Evolutionary conservation across 371 early-diverging fungal genomes (phyloP).

Genomic region (Mortierella sp.): DNA sequence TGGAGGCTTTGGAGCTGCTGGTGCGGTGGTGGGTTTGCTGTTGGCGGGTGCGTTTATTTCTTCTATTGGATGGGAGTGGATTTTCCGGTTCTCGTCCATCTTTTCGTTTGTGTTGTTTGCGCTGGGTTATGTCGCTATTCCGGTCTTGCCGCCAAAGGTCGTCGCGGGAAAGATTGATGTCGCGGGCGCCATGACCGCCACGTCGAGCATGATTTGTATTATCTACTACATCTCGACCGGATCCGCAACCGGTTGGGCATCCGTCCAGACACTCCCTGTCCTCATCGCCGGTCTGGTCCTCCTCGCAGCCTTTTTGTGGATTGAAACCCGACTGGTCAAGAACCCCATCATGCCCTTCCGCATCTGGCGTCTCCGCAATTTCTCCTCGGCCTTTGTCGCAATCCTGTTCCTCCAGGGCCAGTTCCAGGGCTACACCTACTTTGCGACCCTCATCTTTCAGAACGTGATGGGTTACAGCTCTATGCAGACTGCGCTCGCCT

Average conservation of each 20-base stretch:
- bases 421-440: constrained; percentile 42
- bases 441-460: constrained; percentile 43
- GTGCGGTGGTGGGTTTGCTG: constrained; percentile 37
- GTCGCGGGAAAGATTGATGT: constrained; percentile 23
- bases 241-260: constrained; percentile 39
- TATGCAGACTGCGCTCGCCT: constrained; percentile 41
- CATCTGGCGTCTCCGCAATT: constrained; percentile 39
- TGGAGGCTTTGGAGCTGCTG: constrained; percentile 39
- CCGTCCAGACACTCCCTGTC: constrained; percentile 36
- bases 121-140: constrained; percentile 20
- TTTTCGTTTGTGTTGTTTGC: constrained; percentile 32
- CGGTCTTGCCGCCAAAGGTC: constrained; percentile 12
- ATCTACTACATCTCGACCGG: constrained; percentile 49
- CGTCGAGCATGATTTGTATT: constrained; percentile 42
- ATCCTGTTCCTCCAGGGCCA: constrained; percentile 38
- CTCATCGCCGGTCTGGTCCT: constrained; percentile 36
- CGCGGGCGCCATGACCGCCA: constrained; percentile 32
- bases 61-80: constrained; percentile 42
- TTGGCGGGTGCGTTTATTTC: constrained; percentile 45
- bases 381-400: constrained; percentile 35
- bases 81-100: constrained; percentile 45
- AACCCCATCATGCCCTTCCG: constrained; percentile 51
- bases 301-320: constrained; percentile 28
- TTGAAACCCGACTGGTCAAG: constrained; percentile 21
- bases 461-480: constrained; percentile 42